These are phyloP conservation scores for Breviolum minutum DNA, from an alignment of 73 alveolate species.

Conservation along the genomic window DNA sequence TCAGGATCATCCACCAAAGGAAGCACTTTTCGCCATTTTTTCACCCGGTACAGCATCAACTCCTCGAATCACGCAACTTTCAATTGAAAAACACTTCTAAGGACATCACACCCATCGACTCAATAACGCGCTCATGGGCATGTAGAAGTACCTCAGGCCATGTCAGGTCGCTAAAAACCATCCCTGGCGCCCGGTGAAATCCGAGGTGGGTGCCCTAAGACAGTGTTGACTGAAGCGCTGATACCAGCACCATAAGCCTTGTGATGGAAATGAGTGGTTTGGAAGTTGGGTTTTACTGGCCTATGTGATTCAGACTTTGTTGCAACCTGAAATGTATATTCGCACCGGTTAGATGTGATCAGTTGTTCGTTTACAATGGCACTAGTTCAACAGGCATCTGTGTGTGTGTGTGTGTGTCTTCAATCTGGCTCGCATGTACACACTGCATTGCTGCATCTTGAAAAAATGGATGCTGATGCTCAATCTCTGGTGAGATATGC, in stretches of 20 bases:
- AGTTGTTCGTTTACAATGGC: neutral
- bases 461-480: too few relatives aligned
- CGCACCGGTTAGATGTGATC: too few relatives aligned
- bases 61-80: too few relatives aligned
- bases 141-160: constrained; percentile 56
- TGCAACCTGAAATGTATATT: too few relatives aligned
- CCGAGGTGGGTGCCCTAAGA: constrained; percentile 31
- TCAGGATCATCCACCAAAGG: neutral
- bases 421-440: too few relatives aligned
- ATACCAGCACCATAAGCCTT: constrained; percentile 86
- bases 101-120: constrained; percentile 69
- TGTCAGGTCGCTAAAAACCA: neutral
- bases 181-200: neutral
- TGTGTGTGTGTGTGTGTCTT: too few relatives aligned
- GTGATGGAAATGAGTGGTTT: neutral
- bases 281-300: neutral
- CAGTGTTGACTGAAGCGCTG: constrained; percentile 90
- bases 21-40: too few relatives aligned
- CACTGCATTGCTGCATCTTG: too few relatives aligned
- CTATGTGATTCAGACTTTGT: neutral
- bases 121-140: constrained; percentile 89
- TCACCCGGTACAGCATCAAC: too few relatives aligned
- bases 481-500: neutral
- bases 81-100: too few relatives aligned
- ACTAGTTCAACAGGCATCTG: neutral